Evolutionary conservation across 257 asterid species (phyloP).

Genomic region (Fraxinus quadrangulata): DNA sequence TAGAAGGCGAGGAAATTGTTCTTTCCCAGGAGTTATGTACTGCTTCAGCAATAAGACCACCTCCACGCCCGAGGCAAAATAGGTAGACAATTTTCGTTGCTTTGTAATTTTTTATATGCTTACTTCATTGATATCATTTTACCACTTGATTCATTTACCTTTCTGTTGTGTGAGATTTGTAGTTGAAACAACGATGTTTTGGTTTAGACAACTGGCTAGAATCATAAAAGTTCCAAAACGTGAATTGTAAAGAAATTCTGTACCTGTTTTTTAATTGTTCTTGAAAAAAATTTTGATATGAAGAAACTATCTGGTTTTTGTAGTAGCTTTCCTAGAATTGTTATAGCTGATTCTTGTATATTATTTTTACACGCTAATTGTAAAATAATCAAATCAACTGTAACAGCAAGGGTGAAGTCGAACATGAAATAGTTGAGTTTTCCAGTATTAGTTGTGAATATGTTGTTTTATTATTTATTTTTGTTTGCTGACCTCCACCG

Average conservation of each 20-base stretch:
- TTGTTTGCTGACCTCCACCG: no score
- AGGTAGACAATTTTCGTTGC: constrained; percentile 45
- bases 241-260: neutral
- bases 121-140: neutral
- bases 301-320: neutral
- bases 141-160: neutral
- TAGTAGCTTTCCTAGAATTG: neutral
- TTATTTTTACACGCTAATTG: no score
- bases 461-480: no score
- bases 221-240: neutral
- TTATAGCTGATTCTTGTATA: neutral
- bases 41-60: constrained; percentile 48
- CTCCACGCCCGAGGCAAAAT: constrained; percentile 60
- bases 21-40: constrained; percentile 50
- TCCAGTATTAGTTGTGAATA: no score
- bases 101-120: neutral
- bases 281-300: neutral
- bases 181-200: neutral
- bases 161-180: neutral
- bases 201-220: neutral
- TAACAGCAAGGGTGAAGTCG: no score
- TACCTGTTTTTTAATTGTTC: neutral
- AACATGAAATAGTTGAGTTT: no score
- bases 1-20: constrained; percentile 64
- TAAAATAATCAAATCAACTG: no score